These are phyloP conservation scores for Jaenimonas drosophilae DNA, from an alignment of 208 protist species.

Conservation along the genomic window DNA sequence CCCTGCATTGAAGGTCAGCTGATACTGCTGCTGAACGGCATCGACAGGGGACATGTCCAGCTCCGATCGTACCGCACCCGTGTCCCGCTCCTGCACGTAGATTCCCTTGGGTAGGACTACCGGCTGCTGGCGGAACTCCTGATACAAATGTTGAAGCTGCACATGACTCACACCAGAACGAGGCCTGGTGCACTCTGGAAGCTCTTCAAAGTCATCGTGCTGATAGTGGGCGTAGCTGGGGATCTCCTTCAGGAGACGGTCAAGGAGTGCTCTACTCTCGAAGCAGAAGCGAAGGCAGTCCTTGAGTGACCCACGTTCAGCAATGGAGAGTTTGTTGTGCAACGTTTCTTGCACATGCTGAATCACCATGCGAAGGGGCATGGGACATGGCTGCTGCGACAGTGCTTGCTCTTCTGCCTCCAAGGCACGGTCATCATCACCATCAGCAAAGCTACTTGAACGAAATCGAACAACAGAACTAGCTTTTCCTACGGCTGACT, in stretches of 20 bases:
- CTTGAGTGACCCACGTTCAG: conserved; percentile 56
- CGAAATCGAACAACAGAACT: no score
- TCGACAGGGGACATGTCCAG: conserved; percentile 10
- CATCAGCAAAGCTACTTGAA: not conserved
- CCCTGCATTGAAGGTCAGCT: no score
- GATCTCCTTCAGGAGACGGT: conserved; percentile 79
- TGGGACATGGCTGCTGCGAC: conserved; percentile 62
- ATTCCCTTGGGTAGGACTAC: conserved; percentile 43
- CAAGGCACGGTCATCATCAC: not conserved
- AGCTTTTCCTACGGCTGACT: no score
- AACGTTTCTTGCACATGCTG: conserved; percentile 51
- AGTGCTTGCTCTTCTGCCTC: conserved; percentile 51
- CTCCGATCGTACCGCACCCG: conserved; percentile 29
- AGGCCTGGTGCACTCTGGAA: conserved; percentile 2
- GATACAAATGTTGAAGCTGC: conserved; percentile 47
- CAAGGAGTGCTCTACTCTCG: conserved; percentile 67
- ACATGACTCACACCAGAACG: conserved; percentile 4
- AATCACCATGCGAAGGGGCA: conserved; percentile 71
- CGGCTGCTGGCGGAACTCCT: conserved; percentile 56
- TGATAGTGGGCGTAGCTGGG: conserved; percentile 54
- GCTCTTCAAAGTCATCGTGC: conserved; percentile 8
- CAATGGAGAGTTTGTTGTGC: conserved; percentile 51
- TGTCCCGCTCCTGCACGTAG: conserved; percentile 41
- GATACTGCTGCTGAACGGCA: not conserved
- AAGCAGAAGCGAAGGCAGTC: conserved; percentile 73